Evolutionary conservation across 164 flowering plant species (phyloP).

Genomic region (Sedum album): DNA sequence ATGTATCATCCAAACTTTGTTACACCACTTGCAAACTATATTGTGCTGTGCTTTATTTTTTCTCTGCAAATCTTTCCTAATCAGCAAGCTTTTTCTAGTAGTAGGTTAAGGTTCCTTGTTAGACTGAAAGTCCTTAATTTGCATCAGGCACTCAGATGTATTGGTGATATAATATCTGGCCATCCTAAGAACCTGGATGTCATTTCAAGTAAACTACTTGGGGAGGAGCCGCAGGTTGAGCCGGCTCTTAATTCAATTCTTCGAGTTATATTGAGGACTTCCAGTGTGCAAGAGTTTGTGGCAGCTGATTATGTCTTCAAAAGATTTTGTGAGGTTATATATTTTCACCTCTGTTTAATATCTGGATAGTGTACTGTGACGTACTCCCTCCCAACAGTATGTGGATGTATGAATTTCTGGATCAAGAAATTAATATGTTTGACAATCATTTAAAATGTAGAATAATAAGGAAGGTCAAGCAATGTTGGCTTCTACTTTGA

Average conservation of each 20-base stretch:
- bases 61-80: neutral
- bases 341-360: slow-evolving; percentile 3
- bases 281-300: slow-evolving; percentile 64
- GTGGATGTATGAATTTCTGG: neutral
- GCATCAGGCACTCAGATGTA: slow-evolving; percentile 67
- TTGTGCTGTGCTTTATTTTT: no score
- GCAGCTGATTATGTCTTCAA: slow-evolving; percentile 86
- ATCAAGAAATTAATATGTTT: neutral
- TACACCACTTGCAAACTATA: no score
- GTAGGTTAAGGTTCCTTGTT: neutral
- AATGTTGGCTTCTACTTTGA: slow-evolving; percentile 72
- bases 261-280: slow-evolving; percentile 66
- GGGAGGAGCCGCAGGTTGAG: slow-evolving; percentile 73
- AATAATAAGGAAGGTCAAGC: slow-evolving; percentile 68
- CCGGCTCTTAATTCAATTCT: slow-evolving; percentile 83
- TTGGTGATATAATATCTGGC: slow-evolving; percentile 68
- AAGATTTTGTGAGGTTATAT: slow-evolving; percentile 79
- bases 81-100: neutral
- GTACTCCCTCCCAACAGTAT: neutral
- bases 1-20: neutral
- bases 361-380: neutral
- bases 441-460: slow-evolving; percentile 30
- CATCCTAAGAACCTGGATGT: slow-evolving; percentile 63
- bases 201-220: slow-evolving; percentile 71
- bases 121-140: neutral